phyloP scores from a whole-genome alignment of 352 stramenopile genomes.

The Phytophthora macrochlamydospora region DNA sequence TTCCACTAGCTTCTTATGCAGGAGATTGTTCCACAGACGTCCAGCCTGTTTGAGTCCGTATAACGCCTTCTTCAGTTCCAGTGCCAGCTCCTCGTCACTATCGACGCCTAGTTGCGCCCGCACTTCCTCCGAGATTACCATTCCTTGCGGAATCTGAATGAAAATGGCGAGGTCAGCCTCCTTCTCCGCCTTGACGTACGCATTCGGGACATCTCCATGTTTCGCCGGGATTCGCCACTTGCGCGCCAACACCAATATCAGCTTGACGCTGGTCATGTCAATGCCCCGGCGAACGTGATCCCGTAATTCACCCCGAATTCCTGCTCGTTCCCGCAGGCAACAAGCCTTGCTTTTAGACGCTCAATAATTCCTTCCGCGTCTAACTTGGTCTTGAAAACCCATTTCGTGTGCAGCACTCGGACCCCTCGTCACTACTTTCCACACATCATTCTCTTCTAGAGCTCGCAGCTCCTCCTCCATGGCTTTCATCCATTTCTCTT shows the following conservation, averaged over 20 bases:
- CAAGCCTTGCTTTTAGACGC: conserved; percentile 19
- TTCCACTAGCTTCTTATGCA: conserved; percentile 20
- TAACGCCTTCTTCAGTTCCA: conserved; percentile 26
- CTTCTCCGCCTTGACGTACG: conserved; percentile 26
- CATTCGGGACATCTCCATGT: conserved; percentile 35
- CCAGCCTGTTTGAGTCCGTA: conserved; percentile 43
- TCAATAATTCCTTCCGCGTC: conserved; percentile 15
- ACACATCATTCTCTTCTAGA: conserved; percentile 7
- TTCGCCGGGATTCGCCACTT: conserved; percentile 12
- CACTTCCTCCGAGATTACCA: conserved; percentile 16
- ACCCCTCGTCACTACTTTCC: not conserved
- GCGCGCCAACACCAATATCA: conserved; percentile 15
- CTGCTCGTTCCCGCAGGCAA: conserved; percentile 25
- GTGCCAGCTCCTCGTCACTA: not conserved
- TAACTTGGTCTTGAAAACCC: conserved; percentile 30
- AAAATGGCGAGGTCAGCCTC: conserved; percentile 5
- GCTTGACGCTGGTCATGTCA: conserved; percentile 24
- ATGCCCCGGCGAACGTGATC: conserved; percentile 23
- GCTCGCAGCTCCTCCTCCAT: conserved; percentile 4
- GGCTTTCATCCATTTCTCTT: not conserved
- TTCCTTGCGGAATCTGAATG: conserved; percentile 15
- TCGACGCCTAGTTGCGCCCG: conserved; percentile 3
- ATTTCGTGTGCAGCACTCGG: conserved; percentile 17
- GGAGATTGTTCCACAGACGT: conserved; percentile 27
- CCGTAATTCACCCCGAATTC: conserved; percentile 17